Evolutionary conservation across 257 asterid species (phyloP).

Genomic region (Petrea volubilis): DNA sequence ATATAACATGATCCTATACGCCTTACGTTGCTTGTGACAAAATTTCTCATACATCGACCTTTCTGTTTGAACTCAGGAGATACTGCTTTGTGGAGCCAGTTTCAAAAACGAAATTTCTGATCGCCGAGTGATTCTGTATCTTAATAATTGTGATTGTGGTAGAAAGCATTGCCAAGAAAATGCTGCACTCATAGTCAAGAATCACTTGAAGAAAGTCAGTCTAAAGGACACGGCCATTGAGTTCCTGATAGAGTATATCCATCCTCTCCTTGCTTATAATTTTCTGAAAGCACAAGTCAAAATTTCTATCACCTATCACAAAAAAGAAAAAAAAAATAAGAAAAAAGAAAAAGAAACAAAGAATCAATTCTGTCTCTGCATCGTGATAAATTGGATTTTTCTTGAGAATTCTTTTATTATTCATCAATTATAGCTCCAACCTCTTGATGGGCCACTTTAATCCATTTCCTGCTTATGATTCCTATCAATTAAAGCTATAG

Average conservation of each 20-base stretch:
- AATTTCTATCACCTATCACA: not conserved
- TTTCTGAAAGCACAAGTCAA: conserved; percentile 2
- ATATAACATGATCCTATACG: conserved; percentile 12
- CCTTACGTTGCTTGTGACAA: not conserved
- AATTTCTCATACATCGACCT: conserved; percentile 7
- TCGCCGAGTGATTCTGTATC: conserved; percentile 69
- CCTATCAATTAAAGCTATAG: conserved; percentile 3
- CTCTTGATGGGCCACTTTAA: conserved; percentile 1
- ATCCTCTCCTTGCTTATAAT: conserved; percentile 14
- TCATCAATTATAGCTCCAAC: not conserved
- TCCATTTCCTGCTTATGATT: conserved; percentile 8
- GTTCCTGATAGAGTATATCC: conserved; percentile 83
- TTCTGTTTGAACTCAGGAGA: conserved; percentile 64
- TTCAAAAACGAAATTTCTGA: conserved; percentile 82
- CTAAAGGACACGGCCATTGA: conserved; percentile 76
- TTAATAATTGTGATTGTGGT: conserved; percentile 79
- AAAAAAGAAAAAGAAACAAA: too few species aligned
- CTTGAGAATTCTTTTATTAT: conserved; percentile 2
- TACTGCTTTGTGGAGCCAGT: conserved; percentile 76
- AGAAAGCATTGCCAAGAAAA: conserved; percentile 76
- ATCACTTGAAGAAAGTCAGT: conserved; percentile 79
- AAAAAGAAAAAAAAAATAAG: too few species aligned
- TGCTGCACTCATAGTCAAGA: conserved; percentile 60
- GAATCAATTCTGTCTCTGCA: too few species aligned
- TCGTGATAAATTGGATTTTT: conserved; percentile 1